phyloP scores from a whole-genome alignment of 805 yeast genomes.

The Nakazawaea sp. region DNA sequence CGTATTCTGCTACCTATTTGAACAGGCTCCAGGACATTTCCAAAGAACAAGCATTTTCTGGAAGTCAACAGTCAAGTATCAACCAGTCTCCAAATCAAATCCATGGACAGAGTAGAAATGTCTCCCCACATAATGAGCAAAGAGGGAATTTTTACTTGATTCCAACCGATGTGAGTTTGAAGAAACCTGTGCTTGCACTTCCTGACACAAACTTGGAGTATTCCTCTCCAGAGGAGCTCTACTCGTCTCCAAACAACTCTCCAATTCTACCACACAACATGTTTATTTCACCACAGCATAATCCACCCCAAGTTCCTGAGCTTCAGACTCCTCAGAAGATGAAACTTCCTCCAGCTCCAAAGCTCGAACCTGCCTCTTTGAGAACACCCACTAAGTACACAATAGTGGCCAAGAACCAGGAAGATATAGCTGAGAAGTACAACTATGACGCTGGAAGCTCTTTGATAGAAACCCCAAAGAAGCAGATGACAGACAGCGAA shows the following conservation, averaged over 20 bases:
- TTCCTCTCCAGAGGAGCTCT: constrained; percentile 16
- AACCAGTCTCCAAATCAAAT: not conserved
- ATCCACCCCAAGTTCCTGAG: constrained; percentile 12
- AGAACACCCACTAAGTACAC: constrained; percentile 14
- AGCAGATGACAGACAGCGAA: constrained; percentile 16
- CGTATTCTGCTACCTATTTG: constrained; percentile 36
- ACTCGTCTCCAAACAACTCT: constrained; percentile 11
- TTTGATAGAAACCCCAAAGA: constrained; percentile 8
- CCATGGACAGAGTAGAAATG: no score
- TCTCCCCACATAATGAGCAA: not conserved
- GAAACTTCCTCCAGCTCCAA: constrained; percentile 14
- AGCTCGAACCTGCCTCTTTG: constrained; percentile 11
- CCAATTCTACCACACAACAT: constrained; percentile 6
- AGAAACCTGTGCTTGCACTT: constrained; percentile 11
- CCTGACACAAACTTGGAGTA: constrained; percentile 31
- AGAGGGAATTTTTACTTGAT: constrained; percentile 2
- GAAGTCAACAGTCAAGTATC: not conserved
- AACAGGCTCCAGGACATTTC: constrained; percentile 19
- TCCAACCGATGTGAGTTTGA: constrained; percentile 3
- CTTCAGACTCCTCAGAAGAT: constrained; percentile 14
- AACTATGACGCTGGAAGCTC: constrained; percentile 20
- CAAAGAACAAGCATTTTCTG: constrained; percentile 20
- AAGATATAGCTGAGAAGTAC: constrained; percentile 16
- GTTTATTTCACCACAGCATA: constrained; percentile 9
- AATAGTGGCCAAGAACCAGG: constrained; percentile 20